Conservation (phyloP, 371 early-diverging fungal genomes). For the Saksenaea oblongispora region DNA sequence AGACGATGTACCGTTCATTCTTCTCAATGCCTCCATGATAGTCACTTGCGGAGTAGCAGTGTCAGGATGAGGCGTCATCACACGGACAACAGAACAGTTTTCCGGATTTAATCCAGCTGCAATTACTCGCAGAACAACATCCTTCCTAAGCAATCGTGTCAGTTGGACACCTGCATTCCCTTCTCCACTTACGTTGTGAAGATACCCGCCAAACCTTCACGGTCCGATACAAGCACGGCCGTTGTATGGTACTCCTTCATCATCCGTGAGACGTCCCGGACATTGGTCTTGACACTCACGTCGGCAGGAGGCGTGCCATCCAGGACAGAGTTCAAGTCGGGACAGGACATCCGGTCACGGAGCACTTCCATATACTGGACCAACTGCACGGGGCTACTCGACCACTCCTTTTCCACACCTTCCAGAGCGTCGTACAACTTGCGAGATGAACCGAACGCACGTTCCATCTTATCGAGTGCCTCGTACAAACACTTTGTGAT, state of each 20-base stretch:
- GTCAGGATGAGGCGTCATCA: conserved; percentile 99
- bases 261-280: conserved; percentile 87
- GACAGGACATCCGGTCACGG: conserved; percentile 86
- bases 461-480: conserved; percentile 89
- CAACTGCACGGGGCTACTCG: conserved; percentile 57
- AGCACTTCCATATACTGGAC: conserved; percentile 78
- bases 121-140: conserved; percentile 94
- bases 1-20: conserved; percentile 78
- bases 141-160: conserved; percentile 42
- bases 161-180: not conserved
- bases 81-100: conserved; percentile 91
- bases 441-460: conserved; percentile 85
- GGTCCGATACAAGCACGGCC: conserved; percentile 89
- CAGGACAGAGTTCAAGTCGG: conserved; percentile 84
- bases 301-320: conserved; percentile 73
- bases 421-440: conserved; percentile 90
- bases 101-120: conserved; percentile 91
- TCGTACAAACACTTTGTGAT: conserved; percentile 96
- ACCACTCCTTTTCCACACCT: conserved; percentile 87
- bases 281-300: conserved; percentile 78
- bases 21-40: conserved; percentile 92
- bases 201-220: conserved; percentile 86
- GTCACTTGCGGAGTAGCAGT: conserved; percentile 81
- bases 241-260: conserved; percentile 91
- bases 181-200: conserved; percentile 77